Base-by-base conservation (phyloP, 2,329 filamentous ascomycete genomes). In the Alternaria consortialis region DNA sequence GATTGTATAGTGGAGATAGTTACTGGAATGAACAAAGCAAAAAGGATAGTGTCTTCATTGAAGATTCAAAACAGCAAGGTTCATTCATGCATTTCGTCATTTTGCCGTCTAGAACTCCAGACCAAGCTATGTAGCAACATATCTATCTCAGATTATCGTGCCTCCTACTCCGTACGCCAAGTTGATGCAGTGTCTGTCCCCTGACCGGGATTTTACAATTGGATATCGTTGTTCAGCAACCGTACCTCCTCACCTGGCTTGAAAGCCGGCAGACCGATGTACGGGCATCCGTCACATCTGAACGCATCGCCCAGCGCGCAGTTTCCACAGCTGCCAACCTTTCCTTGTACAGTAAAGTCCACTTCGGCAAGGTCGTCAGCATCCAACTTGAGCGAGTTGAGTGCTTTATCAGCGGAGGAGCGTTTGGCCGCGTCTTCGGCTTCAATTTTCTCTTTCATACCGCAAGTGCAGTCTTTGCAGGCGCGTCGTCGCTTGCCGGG, bases 401-500 rank as follows among this genome's bases (percentile, higher is more conserved):
- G 84, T 3, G 81, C 81, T 47, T 83, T 81, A 73, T 93, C 90
- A 32, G 91, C 91, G 23, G 85, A 82, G 7, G 82, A 81, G 58
- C 92, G 86, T 73, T 88, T 89, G 7, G 85, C 85, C 43, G 84
- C 84, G 79, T 98, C 95, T 82, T 98, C 93, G n/a, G 90, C 90
- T 71, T 93, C 91, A 52, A 98, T 81, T 63, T 90, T 88, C 77
- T 95, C 88, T 25, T 94, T 93, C 27, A 99, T 88, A 52, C 95
- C 95, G 76, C 95, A 99, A 8, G 92, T 94, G 84, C 95, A 99
- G 83, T 99, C 95, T 82, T 99, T 98, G 85, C 95, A 99, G 59
- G 95, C 93, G 64, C 94, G 90, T 56, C 94, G 90, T 70, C 94
- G 90, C 83, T 97, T 97, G 60, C 92, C 93, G 44, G 90, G 86